Evolutionary conservation across 2,329 filamentous ascomycete species (phyloP), one percentile per base, ranked within the genome.

Genomic region (Drechslerella coelobrocha): DNA sequence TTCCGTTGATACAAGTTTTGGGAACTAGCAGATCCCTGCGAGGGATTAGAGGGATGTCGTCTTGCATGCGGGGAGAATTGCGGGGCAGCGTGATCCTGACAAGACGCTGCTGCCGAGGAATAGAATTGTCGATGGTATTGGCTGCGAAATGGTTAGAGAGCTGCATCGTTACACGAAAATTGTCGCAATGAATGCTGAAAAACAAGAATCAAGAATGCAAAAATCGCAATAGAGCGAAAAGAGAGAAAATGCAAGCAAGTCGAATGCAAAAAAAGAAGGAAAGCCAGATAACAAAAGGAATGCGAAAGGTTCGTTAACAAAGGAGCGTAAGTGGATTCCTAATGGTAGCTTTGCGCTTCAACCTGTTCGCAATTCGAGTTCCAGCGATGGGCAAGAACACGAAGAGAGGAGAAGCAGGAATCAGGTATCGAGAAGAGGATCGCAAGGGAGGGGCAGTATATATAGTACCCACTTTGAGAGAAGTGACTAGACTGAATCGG

Each of bases 21-120:
- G 66, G 66, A 34, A 71, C 54, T 24, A 71, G 34, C 19, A 71
- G 56, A 54, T 71, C 66, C 66, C 66, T 27, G 37, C 59, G 47
- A 24, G 59, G 59, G 43, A 63, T 39, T 24, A 55, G 54, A 8
- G 53, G 59, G 21, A 63, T 31, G 45, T 63, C 60, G 43, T 71
- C 66, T 52, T 71, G 66, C 66, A 71, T 71, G 59, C 66, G 66
- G 52, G 65, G 45, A 53, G 34, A 39, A 29, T 37, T 39, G 26
- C n/a, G 19, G 29, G 48, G 53, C 19, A 53, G 34, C 10, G 19
- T 60, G 50, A 50, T 48, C 53, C 50, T 56, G 34, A 41, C 34
- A 29, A 55, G 50, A 24, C 10, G 37, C 27, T 63, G 51, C 37
- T 24, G 37, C 7, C 14, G 14, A 34, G 43, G 57, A 37, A 29